These are phyloP conservation scores for Fusarium sambucinum DNA, from an alignment of 2,329 filamentous ascomycete genomes.

Conservation along the genomic window DNA sequence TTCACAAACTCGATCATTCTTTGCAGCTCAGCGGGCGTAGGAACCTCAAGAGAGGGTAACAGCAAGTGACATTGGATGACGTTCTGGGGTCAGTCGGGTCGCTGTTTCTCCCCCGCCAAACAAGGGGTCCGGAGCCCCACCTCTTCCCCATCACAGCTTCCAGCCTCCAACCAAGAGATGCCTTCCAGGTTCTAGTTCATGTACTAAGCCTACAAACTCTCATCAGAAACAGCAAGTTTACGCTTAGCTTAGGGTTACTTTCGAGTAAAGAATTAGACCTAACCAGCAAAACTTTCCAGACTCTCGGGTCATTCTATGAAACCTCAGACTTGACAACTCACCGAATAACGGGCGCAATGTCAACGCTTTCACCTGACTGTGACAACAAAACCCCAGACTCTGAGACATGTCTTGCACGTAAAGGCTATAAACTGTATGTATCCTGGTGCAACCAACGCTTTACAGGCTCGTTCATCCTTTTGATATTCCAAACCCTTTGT, in stretches of 20 bases:
- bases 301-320: conserved; percentile 35
- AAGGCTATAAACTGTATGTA: neutral
- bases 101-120: conserved; percentile 24
- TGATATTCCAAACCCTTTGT: conserved; percentile 2
- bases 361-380: conserved; percentile 2
- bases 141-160: conserved; percentile 9
- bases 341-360: conserved; percentile 15
- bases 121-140: conserved; percentile 30
- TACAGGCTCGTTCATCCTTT: conserved; percentile 1
- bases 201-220: neutral
- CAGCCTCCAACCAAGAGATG: neutral
- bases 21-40: conserved; percentile 47
- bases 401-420: conserved; percentile 8
- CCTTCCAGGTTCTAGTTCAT: neutral
- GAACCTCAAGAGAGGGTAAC: neutral
- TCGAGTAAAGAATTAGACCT: neutral
- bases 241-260: neutral
- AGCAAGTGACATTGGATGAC: conserved; percentile 31
- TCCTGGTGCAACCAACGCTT: neutral
- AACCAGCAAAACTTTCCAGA: conserved; percentile 28
- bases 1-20: conserved; percentile 1
- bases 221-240: conserved; percentile 10
- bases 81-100: conserved; percentile 8
- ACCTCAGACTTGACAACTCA: conserved; percentile 11
- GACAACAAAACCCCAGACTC: neutral